Evolutionary conservation across 306 rosid genomes (phyloP).

Genomic region (Macrotyloma uniflorum): DNA sequence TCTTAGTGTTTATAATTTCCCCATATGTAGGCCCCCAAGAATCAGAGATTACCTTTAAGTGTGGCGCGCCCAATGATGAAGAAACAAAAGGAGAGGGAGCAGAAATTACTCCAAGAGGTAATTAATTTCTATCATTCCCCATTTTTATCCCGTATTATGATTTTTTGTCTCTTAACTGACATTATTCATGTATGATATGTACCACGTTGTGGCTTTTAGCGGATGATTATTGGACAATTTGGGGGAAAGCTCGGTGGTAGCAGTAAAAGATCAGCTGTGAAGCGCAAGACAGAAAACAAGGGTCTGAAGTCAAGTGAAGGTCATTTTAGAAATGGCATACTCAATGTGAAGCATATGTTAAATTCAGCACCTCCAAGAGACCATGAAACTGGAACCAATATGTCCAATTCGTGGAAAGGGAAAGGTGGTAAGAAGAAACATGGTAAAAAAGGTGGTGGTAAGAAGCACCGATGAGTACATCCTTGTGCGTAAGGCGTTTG

Average conservation of each 20-base stretch:
- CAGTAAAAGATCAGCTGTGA: constrained; percentile 49
- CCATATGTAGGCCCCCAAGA: constrained; percentile 60
- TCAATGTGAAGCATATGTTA: constrained; percentile 73
- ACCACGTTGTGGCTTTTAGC: constrained; percentile 39
- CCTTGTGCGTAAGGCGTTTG: background rate
- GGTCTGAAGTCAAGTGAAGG: constrained; percentile 67
- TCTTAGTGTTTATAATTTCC: constrained; percentile 1
- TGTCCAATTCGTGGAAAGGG: constrained; percentile 36
- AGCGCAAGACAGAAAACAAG: constrained; percentile 58
- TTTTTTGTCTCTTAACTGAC: background rate
- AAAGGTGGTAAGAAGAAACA: constrained; percentile 47
- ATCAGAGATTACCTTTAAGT: constrained; percentile 67
- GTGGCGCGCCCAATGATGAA: constrained; percentile 79
- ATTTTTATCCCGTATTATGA: background rate
- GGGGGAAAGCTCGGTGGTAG: constrained; percentile 52
- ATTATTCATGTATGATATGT: background rate
- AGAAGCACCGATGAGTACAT: constrained; percentile 30
- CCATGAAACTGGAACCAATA: constrained; percentile 8
- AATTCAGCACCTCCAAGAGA: constrained; percentile 48
- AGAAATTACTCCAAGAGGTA: constrained; percentile 74
- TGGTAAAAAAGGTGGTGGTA: constrained; percentile 54
- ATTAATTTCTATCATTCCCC: constrained; percentile 9
- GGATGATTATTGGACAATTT: constrained; percentile 55
- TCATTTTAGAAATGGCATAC: constrained; percentile 72
- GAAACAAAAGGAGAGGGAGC: constrained; percentile 74